Evolutionary conservation across 1,139 yeast genomes (phyloP), one percentile per base, ranked within the genome.

Genomic region (Blastobotrys arbuscula): DNA sequence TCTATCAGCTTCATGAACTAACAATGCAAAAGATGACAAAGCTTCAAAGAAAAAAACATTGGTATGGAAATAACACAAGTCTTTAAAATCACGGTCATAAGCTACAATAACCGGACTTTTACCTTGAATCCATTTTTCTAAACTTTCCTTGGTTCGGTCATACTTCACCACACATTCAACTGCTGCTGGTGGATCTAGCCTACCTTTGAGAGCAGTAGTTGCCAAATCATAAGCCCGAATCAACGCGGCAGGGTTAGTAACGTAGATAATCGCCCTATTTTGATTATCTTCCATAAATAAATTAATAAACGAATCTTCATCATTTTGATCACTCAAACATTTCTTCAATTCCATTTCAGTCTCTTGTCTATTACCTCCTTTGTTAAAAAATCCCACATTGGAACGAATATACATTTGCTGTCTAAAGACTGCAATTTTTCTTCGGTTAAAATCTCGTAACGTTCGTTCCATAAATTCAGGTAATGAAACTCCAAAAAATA

Each of bases 21-120:
- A 28, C 35, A 40, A 15, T 20, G 38, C 44, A 33, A 41, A 41
- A 2, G 44, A 41, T 26, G 44, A 20, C 30, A 41, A 15, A 7
- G 20, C 10, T 9, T 16, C 19, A 15, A 6, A 13, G n/a, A 41
- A 41, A 33, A 20, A 18, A 10, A 33, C 20, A 20, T 41, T 36
- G 2, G 36, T 26, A 10, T 28, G 35, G 23, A 20, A 16, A n/a
- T 16, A 2, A 15, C 3, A 16, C 12, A 40, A 15, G 7, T 30
- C 42, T n/a, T 31, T 28, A 23, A 23, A 39, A 39, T 39, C 16
- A 19, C 18, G 8, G 15, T 15, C 23, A 15, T 13, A 13, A 12
- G 42, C 16, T 8, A 39, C 8, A 15, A 26, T 13, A 12, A 39
- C 23, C 2, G 33, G 33, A n/a, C 2, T 18, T 20, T 12, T 20